Base-by-base conservation (phyloP, 129 eudicot genomes). In the Artemisia argyi region DNA sequence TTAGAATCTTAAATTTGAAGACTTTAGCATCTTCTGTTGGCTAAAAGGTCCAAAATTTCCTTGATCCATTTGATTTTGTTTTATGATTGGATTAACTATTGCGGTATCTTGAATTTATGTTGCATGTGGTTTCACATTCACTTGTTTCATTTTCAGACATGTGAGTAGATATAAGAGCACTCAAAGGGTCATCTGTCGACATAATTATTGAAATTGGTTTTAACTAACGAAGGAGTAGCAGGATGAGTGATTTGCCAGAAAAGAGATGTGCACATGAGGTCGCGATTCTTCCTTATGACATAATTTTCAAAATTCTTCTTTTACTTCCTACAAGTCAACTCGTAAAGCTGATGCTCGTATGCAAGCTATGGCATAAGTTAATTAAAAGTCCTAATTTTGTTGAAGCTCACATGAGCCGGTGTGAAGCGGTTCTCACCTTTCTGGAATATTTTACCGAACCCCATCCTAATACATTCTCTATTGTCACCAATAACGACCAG, bases 271-370 rank as follows among this genome's bases (percentile, higher is more conserved):
- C 73, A 51, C 47, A 5, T 14, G 80, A 80, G 64, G 69, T 30
- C 47, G 14, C 80, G 0, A 18, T 62, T 48, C 80, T 80, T 80
- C 73, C 84, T 3, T 69, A 75, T 39, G 84, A 80, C 68, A 13
- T 80, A 48, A 71, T 80, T 30, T 80, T 80, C 72, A 80, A 80
- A 50, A 80, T 80, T 30, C 84, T 80, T 48, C 84, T 80, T 75
- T 15, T 80, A 13, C 80, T 80, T 55, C 73, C 80, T 18, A 76
- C 84, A 65, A 80, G 69, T 30, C 73, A 69, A 61, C 80, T 80
- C 67, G 15, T 69, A 68, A 64, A 30, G 64, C 63, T 75, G 19
- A 75, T 73, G 32, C 19, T 69, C 19, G 84, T 80, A 62, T 75
- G 84, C 77, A 80, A 75, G 66, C 49, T 76, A 35, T 80, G 80